Conservation (phyloP, 2,329 filamentous ascomycete genomes). For the Colletotrichum cuscutae region DNA sequence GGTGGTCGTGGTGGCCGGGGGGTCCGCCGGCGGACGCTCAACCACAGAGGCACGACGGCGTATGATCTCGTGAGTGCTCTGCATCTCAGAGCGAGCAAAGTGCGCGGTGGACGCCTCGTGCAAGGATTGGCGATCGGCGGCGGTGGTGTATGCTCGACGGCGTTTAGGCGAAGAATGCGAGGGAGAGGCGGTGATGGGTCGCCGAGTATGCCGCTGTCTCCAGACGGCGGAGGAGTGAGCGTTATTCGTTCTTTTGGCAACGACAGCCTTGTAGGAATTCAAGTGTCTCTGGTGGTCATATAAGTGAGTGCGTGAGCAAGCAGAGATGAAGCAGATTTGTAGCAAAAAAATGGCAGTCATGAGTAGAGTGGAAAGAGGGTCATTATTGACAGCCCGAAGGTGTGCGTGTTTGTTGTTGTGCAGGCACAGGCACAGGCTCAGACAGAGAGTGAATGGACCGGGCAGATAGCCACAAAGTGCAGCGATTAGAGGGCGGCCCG, state of each 20-base stretch:
- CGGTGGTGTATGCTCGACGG: conserved; percentile 42
- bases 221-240: conserved; percentile 49
- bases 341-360: conserved; percentile 60
- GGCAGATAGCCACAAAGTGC: conserved; percentile 14
- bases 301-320: conserved; percentile 56
- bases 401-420: conserved; percentile 29
- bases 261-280: conserved; percentile 53
- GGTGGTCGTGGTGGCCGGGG: conserved; percentile 34
- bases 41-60: conserved; percentile 52
- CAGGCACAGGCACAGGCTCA: conserved; percentile 5
- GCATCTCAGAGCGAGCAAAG: conserved; percentile 38
- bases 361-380: conserved; percentile 42
- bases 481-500: conserved; percentile 28
- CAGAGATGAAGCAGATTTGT: conserved; percentile 58
- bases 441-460: background rate
- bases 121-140: conserved; percentile 44
- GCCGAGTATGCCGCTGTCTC: conserved; percentile 49
- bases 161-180: conserved; percentile 50
- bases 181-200: conserved; percentile 46
- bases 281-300: conserved; percentile 54
- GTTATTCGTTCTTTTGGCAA: conserved; percentile 53
- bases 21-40: conserved; percentile 46
- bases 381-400: conserved; percentile 34
- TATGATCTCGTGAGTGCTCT: conserved; percentile 45
- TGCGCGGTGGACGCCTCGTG: conserved; percentile 40